phyloP scores from a whole-genome alignment of 495 filamentous ascomycete genomes.

The Daldinia decipiens region DNA sequence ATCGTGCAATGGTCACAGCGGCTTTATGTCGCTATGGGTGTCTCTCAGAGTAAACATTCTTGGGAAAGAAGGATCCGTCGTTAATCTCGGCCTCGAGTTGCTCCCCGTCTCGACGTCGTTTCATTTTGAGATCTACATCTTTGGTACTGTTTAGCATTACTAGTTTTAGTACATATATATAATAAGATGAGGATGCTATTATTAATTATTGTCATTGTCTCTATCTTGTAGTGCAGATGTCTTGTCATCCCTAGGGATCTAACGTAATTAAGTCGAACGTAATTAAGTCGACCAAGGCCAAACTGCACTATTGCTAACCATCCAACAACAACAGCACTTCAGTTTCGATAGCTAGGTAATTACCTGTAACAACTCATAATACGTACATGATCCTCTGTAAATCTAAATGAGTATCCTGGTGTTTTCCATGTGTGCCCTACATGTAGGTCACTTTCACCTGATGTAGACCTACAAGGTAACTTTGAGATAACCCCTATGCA shows the following conservation, averaged over 20 bases:
- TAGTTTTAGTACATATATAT: neutral
- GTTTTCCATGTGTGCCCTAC: no score
- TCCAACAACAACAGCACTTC: no score
- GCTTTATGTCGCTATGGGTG: conserved; percentile 55
- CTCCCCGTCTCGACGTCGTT: conserved; percentile 63
- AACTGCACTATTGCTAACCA: no score
- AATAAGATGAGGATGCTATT: neutral
- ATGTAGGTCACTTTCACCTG: no score
- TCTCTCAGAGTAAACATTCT: conserved; percentile 58
- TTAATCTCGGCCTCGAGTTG: conserved; percentile 66
- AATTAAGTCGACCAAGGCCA: no score
- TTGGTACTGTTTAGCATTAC: neutral
- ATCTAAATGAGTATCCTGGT: no score
- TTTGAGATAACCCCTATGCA: no score
- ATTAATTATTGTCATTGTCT: neutral
- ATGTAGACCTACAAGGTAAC: no score
- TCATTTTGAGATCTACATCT: conserved; percentile 69
- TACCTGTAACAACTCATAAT: no score
- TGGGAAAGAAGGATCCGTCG: conserved; percentile 64
- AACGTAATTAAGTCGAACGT: no score
- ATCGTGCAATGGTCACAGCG: conserved; percentile 51
- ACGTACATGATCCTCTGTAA: no score
- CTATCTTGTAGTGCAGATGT: neutral
- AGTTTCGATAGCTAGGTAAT: no score
- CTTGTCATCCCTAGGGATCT: neutral